Evolutionary conservation across 495 filamentous ascomycete genomes (phyloP).

Genomic region (Hypoxylon subgilvum): DNA sequence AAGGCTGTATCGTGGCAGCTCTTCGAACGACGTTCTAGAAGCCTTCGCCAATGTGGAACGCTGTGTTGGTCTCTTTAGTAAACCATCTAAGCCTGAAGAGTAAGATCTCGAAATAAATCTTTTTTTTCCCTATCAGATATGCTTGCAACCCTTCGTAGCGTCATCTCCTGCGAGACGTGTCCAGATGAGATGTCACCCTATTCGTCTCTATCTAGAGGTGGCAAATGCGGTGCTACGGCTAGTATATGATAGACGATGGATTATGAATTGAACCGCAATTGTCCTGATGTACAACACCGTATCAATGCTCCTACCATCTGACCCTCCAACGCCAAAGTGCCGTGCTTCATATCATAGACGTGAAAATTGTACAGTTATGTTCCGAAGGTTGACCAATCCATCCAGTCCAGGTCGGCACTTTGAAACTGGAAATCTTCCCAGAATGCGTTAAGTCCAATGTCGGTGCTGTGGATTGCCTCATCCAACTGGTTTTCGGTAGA

Average conservation of each 20-base stretch:
- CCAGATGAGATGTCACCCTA: constrained; percentile 7
- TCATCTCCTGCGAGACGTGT: constrained; percentile 25
- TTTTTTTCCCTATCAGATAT: constrained; percentile 8
- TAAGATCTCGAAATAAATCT: too few relatives aligned
- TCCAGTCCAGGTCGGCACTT: constrained; percentile 42
- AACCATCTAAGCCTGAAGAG: neutral
- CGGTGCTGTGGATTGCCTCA: constrained; percentile 42
- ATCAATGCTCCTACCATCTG: constrained; percentile 21
- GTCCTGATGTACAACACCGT: constrained; percentile 22
- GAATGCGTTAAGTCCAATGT: constrained; percentile 41
- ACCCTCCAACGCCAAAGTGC: constrained; percentile 28
- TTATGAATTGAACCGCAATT: constrained; percentile 25
- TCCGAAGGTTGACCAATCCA: constrained; percentile 43
- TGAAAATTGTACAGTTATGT: constrained; percentile 26
- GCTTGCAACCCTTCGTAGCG: constrained; percentile 19
- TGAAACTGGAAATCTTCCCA: constrained; percentile 45
- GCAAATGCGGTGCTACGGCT: neutral
- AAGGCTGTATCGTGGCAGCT: constrained; percentile 10
- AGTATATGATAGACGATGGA: constrained; percentile 15
- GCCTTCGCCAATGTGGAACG: neutral
- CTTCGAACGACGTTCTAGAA: constrained; percentile 33
- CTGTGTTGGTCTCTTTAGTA: constrained; percentile 11
- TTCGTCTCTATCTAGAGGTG: constrained; percentile 7
- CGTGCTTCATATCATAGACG: constrained; percentile 1
- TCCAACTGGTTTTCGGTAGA: constrained; percentile 44